Percentiles rank a stretch among this genome's conserved stretches.
phyloP scores from a whole-genome alignment of 768 basidiomycete genomes.

The Mycena rebaudengoi region DNA sequence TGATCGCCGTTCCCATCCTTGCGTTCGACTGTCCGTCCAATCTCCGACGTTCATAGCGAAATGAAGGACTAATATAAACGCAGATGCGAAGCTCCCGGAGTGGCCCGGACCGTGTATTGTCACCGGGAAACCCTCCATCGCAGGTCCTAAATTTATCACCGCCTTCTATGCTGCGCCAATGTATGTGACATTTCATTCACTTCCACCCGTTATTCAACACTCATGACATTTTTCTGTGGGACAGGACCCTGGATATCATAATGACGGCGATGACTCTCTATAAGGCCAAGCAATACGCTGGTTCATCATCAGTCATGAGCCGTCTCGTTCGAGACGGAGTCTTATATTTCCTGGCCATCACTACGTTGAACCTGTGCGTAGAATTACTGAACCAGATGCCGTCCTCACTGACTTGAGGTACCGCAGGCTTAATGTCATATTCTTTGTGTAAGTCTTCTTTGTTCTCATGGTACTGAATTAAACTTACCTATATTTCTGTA shows the following conservation, averaged over 20 bases:
- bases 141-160: constrained; percentile 27
- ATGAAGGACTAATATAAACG: constrained; percentile 1
- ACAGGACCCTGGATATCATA: constrained; percentile 23
- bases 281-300: neutral
- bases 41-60: neutral
- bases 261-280: constrained; percentile 25
- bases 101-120: constrained; percentile 29
- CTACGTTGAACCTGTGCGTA: constrained; percentile 23
- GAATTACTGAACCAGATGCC: neutral
- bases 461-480: neutral
- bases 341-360: constrained; percentile 25
- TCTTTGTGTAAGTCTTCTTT: constrained; percentile 18
- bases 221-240: neutral
- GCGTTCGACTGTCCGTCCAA: constrained; percentile 21
- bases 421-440: constrained; percentile 24
- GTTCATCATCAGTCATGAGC: constrained; percentile 20
- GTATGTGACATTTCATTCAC: neutral
- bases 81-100: constrained; percentile 20
- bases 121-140: constrained; percentile 25
- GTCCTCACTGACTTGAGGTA: neutral
- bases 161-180: constrained; percentile 28
- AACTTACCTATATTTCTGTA: neutral
- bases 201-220: neutral
- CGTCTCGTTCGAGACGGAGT: constrained; percentile 25
- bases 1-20: constrained; percentile 26